Conservation (phyloP, 768 basidiomycete genomes). For the Pleurotus djamor region DNA sequence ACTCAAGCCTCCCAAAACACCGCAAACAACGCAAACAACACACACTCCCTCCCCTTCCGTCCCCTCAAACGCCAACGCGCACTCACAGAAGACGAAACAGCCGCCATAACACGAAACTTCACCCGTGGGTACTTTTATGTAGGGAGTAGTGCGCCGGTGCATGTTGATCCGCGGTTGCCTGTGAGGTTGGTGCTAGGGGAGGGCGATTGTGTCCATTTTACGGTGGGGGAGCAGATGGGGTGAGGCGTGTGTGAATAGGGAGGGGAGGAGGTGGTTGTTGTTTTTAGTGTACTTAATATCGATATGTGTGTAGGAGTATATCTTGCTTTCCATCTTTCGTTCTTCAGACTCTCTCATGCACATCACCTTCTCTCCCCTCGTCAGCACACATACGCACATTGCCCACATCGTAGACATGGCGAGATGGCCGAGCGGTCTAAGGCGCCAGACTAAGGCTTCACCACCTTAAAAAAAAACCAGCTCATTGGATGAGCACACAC, state of each 20-base stretch:
- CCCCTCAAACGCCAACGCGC: slow-evolving; percentile 76
- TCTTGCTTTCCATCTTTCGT: not conserved
- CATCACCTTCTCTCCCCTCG: not conserved
- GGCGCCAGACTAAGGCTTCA: slow-evolving; percentile 72
- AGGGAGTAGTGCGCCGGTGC: slow-evolving; percentile 76
- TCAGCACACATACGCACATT: not conserved
- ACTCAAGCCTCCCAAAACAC: no score
- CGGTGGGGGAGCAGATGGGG: slow-evolving; percentile 42
- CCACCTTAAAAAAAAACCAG: no score
- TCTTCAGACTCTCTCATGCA: no score
- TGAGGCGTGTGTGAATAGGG: no score
- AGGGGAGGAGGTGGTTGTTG: no score
- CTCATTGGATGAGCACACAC: slow-evolving; percentile 7
- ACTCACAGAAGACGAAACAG: slow-evolving; percentile 81
- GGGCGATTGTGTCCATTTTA: slow-evolving; percentile 77
- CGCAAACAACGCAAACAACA: no score
- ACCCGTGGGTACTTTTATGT: slow-evolving; percentile 82
- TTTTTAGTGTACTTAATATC: no score
- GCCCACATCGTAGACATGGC: no score
- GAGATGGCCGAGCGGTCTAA: slow-evolving; percentile 77
- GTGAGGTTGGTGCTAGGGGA: slow-evolving; percentile 80
- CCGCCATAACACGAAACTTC: slow-evolving; percentile 81
- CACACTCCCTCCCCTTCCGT: slow-evolving; percentile 76
- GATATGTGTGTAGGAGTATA: not conserved
- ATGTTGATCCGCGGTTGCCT: slow-evolving; percentile 79